A percentile compares a stretch with the other conserved stretches of the same genome.
phyloP scores from a whole-genome alignment of 768 basidiomycete species.

The Suillus alpinus region DNA sequence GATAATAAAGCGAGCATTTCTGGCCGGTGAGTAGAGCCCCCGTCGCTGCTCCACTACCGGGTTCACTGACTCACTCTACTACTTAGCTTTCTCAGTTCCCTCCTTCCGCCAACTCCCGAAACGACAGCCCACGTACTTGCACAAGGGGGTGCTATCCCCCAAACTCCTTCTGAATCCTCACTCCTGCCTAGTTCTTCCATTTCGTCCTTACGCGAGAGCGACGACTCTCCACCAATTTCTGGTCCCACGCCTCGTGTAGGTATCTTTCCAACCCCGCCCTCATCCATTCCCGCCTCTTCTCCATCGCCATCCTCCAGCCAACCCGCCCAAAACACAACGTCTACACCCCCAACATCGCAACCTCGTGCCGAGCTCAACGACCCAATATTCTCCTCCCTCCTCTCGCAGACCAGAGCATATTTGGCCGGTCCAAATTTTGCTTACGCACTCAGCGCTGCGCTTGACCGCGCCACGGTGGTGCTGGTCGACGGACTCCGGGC shows the following conservation, averaged over 20 bases:
- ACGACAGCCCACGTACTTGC: conserved; percentile 66
- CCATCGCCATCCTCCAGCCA: conserved; percentile 23
- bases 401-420: conserved; percentile 65
- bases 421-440: conserved; percentile 69
- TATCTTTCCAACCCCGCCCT: conserved; percentile 22
- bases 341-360: background rate
- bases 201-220: background rate
- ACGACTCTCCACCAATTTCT: conserved; percentile 7
- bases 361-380: conserved; percentile 14
- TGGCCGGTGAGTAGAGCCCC: background rate
- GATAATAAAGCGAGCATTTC: conserved; percentile 1
- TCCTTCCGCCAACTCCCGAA: conserved; percentile 73
- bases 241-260: conserved; percentile 11
- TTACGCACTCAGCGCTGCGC: conserved; percentile 64
- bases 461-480: conserved; percentile 66
- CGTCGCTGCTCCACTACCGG: background rate
- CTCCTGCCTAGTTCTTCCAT: background rate
- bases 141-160: conserved; percentile 50
- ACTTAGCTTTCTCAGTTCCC: conserved; percentile 58
- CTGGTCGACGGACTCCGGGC: conserved; percentile 62
- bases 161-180: conserved; percentile 3
- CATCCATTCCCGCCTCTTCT: conserved; percentile 24
- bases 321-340: conserved; percentile 13
- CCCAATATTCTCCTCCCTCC: conserved; percentile 54
- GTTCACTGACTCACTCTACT: background rate